phyloP scores from a whole-genome alignment of 2,329 filamentous ascomycete species.

The Ceratocystis ficicola region DNA sequence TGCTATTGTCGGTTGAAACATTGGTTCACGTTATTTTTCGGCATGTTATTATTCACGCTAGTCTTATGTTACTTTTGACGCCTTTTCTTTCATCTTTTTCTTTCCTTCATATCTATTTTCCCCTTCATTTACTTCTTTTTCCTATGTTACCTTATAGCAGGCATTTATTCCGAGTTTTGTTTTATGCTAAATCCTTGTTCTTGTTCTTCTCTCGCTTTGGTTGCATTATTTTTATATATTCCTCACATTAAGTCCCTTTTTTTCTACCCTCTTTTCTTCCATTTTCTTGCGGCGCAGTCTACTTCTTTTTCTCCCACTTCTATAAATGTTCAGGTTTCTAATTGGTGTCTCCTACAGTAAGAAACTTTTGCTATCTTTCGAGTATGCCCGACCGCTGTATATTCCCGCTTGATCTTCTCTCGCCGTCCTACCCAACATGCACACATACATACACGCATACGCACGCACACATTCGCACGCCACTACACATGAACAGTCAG shows the following conservation, averaged over 20 bases:
- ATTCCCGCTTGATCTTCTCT: neutral
- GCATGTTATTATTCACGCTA: neutral
- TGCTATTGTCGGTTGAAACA: neutral
- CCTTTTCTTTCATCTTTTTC: neutral
- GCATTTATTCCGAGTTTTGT: neutral
- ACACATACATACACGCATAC: neutral
- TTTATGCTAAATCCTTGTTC: neutral
- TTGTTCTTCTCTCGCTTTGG: neutral
- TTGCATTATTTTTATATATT: neutral
- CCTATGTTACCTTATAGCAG: neutral
- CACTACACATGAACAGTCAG: too few species aligned
- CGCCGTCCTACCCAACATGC: neutral
- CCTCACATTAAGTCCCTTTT: neutral
- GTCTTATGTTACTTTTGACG: neutral
- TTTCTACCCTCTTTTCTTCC: neutral
- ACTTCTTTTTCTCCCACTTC: slow-evolving; percentile 17
- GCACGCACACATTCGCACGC: neutral
- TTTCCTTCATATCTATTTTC: neutral
- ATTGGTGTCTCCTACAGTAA: neutral
- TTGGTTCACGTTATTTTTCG: neutral
- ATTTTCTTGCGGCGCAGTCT: neutral
- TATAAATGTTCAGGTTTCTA: slow-evolving; percentile 15
- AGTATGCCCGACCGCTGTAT: neutral
- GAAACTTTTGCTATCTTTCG: neutral
- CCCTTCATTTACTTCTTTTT: neutral